These are phyloP conservation scores for Tetradesmus lagerheimii DNA, from an alignment of 139 green algal genomes.

Conservation along the genomic window DNA sequence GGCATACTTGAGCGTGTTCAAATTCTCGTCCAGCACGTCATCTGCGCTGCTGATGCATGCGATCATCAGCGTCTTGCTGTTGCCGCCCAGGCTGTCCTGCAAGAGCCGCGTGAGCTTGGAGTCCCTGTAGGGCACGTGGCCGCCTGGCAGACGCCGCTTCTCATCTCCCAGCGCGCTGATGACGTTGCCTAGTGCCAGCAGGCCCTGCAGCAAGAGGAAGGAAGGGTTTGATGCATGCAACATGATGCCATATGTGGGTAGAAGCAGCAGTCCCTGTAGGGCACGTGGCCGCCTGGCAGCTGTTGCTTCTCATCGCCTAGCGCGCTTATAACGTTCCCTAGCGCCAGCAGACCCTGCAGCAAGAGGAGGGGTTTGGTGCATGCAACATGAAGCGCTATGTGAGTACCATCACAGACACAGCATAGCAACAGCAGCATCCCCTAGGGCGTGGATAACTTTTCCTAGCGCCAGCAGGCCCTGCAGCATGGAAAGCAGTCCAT, in stretches of 20 bases:
- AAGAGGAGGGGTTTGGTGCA: neutral
- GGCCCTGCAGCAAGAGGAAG: constrained; percentile 21
- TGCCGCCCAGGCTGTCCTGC: constrained; percentile 81
- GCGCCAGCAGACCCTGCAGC: constrained; percentile 50
- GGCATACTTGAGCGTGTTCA: constrained; percentile 77
- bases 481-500: too few relatives aligned
- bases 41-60: constrained; percentile 82
- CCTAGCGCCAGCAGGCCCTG: too few relatives aligned
- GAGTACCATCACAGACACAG: too few relatives aligned
- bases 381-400: neutral
- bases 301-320: constrained; percentile 54
- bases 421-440: neutral
- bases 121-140: constrained; percentile 83
- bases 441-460: too few relatives aligned
- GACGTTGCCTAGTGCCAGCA: constrained; percentile 73
- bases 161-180: constrained; percentile 73
- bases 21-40: constrained; percentile 79
- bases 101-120: constrained; percentile 85
- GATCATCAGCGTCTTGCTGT: constrained; percentile 89
- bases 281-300: constrained; percentile 67
- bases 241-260: neutral
- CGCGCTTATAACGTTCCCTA: constrained; percentile 81
- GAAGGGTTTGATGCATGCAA: too few relatives aligned
- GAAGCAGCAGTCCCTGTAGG: constrained; percentile 68
- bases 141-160: constrained; percentile 31